Conservation (phyloP, 805 yeast species). For the Blastobotrys terrestris region DNA sequence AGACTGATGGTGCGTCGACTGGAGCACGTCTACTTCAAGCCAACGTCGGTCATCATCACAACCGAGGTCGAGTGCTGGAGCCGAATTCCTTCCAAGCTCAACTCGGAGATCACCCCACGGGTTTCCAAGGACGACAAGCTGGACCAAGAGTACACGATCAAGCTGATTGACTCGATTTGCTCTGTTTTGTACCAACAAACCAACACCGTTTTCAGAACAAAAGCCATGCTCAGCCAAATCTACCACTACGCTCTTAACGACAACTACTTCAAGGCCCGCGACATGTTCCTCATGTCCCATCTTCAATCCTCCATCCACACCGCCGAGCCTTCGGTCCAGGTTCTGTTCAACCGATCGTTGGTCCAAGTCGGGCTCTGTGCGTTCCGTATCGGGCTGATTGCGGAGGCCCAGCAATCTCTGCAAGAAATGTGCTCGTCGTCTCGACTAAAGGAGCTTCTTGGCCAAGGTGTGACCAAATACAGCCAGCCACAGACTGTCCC, state of each 20-base stretch:
- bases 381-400: slow-evolving; percentile 79
- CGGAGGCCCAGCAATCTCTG: slow-evolving; percentile 79
- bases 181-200: slow-evolving; percentile 60
- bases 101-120: slow-evolving; percentile 32
- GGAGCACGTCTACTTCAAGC: slow-evolving; percentile 91
- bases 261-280: slow-evolving; percentile 78
- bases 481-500: slow-evolving; percentile 39
- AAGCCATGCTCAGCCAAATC: slow-evolving; percentile 77
- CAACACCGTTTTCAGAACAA: slow-evolving; percentile 64
- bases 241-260: slow-evolving; percentile 89
- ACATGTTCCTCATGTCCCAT: slow-evolving; percentile 80
- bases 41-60: slow-evolving; percentile 60
- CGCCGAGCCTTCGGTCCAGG: slow-evolving; percentile 82
- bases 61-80: slow-evolving; percentile 77
- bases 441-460: slow-evolving; percentile 85
- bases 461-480: slow-evolving; percentile 81
- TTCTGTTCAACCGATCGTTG: slow-evolving; percentile 87
- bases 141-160: slow-evolving; percentile 41
- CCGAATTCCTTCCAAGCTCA: slow-evolving; percentile 33
- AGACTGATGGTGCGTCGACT: slow-evolving; percentile 78
- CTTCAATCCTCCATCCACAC: slow-evolving; percentile 75
- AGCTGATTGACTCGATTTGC: slow-evolving; percentile 59
- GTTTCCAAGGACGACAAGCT: slow-evolving; percentile 24
- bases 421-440: slow-evolving; percentile 83
- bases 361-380: slow-evolving; percentile 96